Evolutionary conservation across 129 eudicot genomes (phyloP).

Genomic region (Saussurea involucrata): DNA sequence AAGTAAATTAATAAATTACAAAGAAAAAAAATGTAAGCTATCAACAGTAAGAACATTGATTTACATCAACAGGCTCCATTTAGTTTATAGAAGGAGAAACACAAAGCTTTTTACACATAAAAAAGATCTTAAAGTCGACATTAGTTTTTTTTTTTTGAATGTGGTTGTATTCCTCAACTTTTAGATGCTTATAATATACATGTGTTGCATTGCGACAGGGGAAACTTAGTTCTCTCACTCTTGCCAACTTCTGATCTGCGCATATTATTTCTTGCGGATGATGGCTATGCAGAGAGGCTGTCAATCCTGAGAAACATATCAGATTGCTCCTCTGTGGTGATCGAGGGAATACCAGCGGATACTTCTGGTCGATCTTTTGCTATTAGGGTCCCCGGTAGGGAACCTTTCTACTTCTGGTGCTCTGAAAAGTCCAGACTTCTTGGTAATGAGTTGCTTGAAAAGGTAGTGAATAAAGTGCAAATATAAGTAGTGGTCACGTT

Average conservation of each 20-base stretch:
- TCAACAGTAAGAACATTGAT: neutral
- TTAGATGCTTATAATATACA: constrained; percentile 7
- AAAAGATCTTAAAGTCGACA: neutral
- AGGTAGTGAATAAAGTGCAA: constrained; percentile 40
- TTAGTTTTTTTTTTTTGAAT: neutral
- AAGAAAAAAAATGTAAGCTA: neutral
- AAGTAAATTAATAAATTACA: neutral
- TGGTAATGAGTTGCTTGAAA: constrained; percentile 64
- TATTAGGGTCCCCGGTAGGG: constrained; percentile 32
- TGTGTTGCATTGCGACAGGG: constrained; percentile 43
- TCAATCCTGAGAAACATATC: constrained; percentile 45
- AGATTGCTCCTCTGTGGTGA: constrained; percentile 41
- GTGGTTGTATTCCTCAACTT: neutral
- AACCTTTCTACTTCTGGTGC: constrained; percentile 68
- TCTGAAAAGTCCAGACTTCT: constrained; percentile 79
- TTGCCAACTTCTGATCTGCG: constrained; percentile 78
- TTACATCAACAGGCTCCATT: neutral
- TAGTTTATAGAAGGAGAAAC: neutral
- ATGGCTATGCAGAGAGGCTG: constrained; percentile 58
- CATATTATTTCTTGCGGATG: constrained; percentile 67
- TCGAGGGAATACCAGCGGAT: constrained; percentile 60
- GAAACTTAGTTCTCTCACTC: constrained; percentile 61
- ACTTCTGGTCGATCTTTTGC: constrained; percentile 70
- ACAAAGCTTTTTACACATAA: neutral
- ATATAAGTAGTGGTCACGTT: neutral